Conservation (phyloP, 2,329 filamentous ascomycete genomes). For the Tolypocladium nubicola region DNA sequence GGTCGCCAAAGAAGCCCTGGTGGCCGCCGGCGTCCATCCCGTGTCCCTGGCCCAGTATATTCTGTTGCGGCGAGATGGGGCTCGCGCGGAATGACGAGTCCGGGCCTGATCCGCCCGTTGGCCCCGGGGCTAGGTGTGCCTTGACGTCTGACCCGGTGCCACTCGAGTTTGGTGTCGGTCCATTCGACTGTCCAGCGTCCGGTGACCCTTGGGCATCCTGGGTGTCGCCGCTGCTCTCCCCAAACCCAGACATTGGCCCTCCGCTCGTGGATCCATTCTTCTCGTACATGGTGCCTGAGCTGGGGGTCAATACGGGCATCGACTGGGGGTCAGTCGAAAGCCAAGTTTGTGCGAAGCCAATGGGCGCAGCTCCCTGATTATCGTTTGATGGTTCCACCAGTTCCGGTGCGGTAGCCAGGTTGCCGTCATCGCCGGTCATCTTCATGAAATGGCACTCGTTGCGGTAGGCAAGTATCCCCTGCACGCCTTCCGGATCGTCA, state of each 20-base stretch:
- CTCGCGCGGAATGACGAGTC: constrained; percentile 41
- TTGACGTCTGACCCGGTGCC: constrained; percentile 17
- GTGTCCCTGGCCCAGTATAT: constrained; percentile 24
- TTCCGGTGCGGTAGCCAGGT: constrained; percentile 26
- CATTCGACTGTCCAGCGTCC: constrained; percentile 37
- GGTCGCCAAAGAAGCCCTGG: constrained; percentile 28
- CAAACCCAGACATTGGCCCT: constrained; percentile 24
- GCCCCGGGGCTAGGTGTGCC: constrained; percentile 16
- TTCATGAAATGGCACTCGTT: constrained; percentile 35
- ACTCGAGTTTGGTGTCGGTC: constrained; percentile 51
- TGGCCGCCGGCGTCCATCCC: constrained; percentile 22
- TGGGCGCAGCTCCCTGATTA: constrained; percentile 11
- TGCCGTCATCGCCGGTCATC: constrained; percentile 26
- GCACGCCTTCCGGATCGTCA: constrained; percentile 23
- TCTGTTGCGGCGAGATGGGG: constrained; percentile 34
- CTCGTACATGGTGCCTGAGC: constrained; percentile 22
- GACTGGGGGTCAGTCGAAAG: constrained; percentile 25
- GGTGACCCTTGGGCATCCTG: constrained; percentile 39
- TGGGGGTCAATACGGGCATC: constrained; percentile 24
- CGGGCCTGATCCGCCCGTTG: constrained; percentile 25
- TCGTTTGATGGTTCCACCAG: constrained; percentile 24
- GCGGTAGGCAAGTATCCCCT: constrained; percentile 32
- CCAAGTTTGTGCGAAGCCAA: constrained; percentile 24
- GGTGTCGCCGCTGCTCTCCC: constrained; percentile 30
- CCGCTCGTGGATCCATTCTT: constrained; percentile 15